Evolutionary conservation across 768 basidiomycete species (phyloP).

Genomic region (Boletus pseudo-olivaceus): DNA sequence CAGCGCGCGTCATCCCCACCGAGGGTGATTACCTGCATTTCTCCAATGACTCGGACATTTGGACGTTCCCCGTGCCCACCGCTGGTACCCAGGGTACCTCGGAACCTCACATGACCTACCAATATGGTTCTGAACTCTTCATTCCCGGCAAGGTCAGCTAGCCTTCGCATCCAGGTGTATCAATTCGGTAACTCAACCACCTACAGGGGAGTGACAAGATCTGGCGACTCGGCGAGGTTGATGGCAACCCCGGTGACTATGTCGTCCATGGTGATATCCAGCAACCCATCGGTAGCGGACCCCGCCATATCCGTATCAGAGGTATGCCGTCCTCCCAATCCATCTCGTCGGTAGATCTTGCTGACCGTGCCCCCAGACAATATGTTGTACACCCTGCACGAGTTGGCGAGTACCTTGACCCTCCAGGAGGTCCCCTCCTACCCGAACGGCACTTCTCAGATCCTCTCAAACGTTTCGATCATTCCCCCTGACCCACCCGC

Average conservation of each 20-base stretch:
- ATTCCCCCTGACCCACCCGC: constrained; percentile 40
- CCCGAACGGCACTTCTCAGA: constrained; percentile 49
- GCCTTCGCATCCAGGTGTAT: not conserved
- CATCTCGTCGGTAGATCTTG: not conserved
- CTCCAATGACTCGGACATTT: constrained; percentile 33
- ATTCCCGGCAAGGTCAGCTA: constrained; percentile 59
- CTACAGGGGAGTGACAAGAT: constrained; percentile 62
- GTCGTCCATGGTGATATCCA: constrained; percentile 58
- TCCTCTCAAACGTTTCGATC: constrained; percentile 49
- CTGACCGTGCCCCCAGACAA: constrained; percentile 35
- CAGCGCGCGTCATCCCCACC: constrained; percentile 51
- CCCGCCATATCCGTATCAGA: constrained; percentile 45
- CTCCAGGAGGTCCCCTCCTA: constrained; percentile 47
- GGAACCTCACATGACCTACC: constrained; percentile 65
- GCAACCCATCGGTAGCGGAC: constrained; percentile 62
- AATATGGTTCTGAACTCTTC: constrained; percentile 54
- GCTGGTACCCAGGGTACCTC: constrained; percentile 35
- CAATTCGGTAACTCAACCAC: not conserved
- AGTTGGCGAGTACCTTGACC: constrained; percentile 53
- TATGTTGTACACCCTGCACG: constrained; percentile 52
- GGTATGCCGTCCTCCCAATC: constrained; percentile 18
- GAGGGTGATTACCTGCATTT: constrained; percentile 36
- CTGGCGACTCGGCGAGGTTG: constrained; percentile 53
- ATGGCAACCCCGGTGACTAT: constrained; percentile 43
- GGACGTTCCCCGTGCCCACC: constrained; percentile 51